phyloP scores from a whole-genome alignment of 1,139 yeast genomes.

The Scheffersomyces insectosa region DNA sequence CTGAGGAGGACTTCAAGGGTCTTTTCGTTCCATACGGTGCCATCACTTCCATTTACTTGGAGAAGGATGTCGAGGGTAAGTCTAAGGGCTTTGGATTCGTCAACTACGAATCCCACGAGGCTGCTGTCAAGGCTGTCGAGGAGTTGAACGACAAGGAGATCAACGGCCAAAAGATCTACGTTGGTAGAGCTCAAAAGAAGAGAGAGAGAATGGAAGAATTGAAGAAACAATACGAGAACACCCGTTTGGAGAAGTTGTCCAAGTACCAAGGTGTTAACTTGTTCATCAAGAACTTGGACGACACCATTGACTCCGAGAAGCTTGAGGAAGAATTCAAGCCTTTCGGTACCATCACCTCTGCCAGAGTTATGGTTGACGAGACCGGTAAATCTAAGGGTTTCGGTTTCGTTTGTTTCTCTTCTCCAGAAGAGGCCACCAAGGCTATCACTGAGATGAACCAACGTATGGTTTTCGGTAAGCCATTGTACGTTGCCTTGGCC shows the following conservation, averaged over 20 bases:
- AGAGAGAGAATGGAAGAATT: constrained; percentile 96
- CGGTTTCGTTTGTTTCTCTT: constrained; percentile 96
- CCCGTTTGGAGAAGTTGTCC: constrained; percentile 87
- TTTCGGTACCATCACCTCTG: constrained; percentile 94
- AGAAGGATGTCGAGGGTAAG: constrained; percentile 84
- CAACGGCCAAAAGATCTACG: constrained; percentile 84
- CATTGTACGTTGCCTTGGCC: constrained; percentile 97
- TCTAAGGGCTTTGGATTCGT: constrained; percentile 96
- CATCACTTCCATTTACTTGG: constrained; percentile 82
- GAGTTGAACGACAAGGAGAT: constrained; percentile 86
- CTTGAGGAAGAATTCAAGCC: constrained; percentile 91
- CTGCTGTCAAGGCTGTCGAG: constrained; percentile 90
- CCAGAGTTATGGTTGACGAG: constrained; percentile 95
- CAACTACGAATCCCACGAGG: constrained; percentile 83
- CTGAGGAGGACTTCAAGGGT: constrained; percentile 72
- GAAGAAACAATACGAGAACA: constrained; percentile 91
- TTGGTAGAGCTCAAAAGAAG: constrained; percentile 99
- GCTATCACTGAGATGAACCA: constrained; percentile 99
- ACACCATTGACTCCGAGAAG: constrained; percentile 85
- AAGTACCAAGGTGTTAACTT: constrained; percentile 98
- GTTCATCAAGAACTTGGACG: constrained; percentile 96
- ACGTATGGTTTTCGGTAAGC: constrained; percentile 93
- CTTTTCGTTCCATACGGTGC: constrained; percentile 75
- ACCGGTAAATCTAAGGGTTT: constrained; percentile 95
- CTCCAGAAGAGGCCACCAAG: constrained; percentile 98